These are phyloP conservation scores for Lentinula sp. DNA, from an alignment of 768 basidiomycete species.

Conservation along the genomic window DNA sequence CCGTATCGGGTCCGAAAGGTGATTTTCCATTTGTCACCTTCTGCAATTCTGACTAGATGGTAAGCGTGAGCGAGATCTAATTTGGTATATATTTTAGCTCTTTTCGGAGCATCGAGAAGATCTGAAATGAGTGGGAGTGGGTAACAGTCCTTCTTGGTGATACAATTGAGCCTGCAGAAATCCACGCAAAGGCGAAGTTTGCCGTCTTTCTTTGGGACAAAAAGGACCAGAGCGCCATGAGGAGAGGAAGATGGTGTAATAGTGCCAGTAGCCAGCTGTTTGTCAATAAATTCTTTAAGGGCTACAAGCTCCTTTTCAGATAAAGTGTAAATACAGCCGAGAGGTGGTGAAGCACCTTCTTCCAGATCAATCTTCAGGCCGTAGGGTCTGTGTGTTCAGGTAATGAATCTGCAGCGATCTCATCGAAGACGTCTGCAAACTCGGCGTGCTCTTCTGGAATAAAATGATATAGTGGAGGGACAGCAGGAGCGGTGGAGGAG, in stretches of 20 bases:
- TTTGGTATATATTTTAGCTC: too few species aligned
- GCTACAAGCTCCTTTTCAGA: conserved; percentile 22
- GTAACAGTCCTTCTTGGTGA: conserved; percentile 25
- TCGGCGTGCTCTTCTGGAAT: too few species aligned
- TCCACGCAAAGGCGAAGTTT: conserved; percentile 18
- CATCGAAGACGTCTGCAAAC: conserved; percentile 18
- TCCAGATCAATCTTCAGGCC: conserved; percentile 26
- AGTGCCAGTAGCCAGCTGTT: conserved; percentile 21
- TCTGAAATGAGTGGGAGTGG: conserved; percentile 27
- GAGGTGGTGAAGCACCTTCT: conserved; percentile 19
- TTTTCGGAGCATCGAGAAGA: conserved; percentile 20
- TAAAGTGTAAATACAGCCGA: conserved; percentile 25
- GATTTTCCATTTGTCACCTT: too few species aligned
- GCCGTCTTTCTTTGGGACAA: conserved; percentile 18
- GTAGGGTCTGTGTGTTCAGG: conserved; percentile 21
- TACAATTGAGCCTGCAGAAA: conserved; percentile 9
- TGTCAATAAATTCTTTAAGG: too few species aligned
- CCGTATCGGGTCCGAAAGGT: too few species aligned
- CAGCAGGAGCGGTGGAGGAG: too few species aligned
- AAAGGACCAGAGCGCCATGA: conserved; percentile 17
- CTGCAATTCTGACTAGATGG: too few species aligned
- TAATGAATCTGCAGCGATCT: conserved; percentile 17
- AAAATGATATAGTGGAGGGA: too few species aligned
- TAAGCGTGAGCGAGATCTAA: too few species aligned
- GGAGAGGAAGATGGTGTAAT: conserved; percentile 19